Percentiles rank a stretch among this genome's conserved stretches.
These are phyloP conservation scores for Rhizopogon rudus DNA, from an alignment of 768 basidiomycete species.

Conservation along the genomic window DNA sequence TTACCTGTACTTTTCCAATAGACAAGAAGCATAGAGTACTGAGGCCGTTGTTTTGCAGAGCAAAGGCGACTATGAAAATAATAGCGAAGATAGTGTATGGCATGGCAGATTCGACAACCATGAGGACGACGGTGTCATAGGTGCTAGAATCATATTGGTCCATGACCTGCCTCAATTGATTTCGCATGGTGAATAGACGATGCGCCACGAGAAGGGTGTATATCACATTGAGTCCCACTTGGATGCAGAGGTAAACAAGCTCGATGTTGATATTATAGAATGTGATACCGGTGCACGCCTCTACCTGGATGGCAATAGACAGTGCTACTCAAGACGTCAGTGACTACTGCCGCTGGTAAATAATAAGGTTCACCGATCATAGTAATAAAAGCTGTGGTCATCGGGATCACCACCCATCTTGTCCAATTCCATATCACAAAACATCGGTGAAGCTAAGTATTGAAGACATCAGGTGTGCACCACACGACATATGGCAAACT, in stretches of 20 bases:
- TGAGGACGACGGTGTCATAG: slow-evolving; percentile 24
- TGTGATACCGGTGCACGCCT: slow-evolving; percentile 2
- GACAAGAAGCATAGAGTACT: slow-evolving; percentile 29
- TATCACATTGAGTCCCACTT: slow-evolving; percentile 26
- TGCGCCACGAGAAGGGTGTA: slow-evolving; percentile 25
- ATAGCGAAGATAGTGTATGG: slow-evolving; percentile 22
- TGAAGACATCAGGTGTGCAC: background rate
- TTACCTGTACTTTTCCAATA: slow-evolving; percentile 28
- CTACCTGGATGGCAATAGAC: slow-evolving; percentile 11
- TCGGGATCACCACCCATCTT: slow-evolving; percentile 10
- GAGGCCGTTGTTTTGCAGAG: slow-evolving; percentile 13
- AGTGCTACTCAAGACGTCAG: slow-evolving; percentile 2
- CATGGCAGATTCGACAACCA: slow-evolving; percentile 33
- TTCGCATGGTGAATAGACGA: slow-evolving; percentile 22
- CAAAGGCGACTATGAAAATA: slow-evolving; percentile 29
- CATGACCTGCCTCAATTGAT: slow-evolving; percentile 6
- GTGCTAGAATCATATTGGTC: slow-evolving; percentile 11
- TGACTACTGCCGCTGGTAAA: background rate
- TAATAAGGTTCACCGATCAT: slow-evolving; percentile 9
- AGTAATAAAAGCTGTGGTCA: slow-evolving; percentile 9
- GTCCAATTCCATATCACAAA: slow-evolving; percentile 12
- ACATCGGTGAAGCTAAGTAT: slow-evolving; percentile 6
- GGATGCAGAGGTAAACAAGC: slow-evolving; percentile 24
- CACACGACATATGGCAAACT: background rate
- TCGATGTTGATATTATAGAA: slow-evolving; percentile 18